Base-by-base conservation (phyloP, 345 rosid species). In the Linum usitatissimum region DNA sequence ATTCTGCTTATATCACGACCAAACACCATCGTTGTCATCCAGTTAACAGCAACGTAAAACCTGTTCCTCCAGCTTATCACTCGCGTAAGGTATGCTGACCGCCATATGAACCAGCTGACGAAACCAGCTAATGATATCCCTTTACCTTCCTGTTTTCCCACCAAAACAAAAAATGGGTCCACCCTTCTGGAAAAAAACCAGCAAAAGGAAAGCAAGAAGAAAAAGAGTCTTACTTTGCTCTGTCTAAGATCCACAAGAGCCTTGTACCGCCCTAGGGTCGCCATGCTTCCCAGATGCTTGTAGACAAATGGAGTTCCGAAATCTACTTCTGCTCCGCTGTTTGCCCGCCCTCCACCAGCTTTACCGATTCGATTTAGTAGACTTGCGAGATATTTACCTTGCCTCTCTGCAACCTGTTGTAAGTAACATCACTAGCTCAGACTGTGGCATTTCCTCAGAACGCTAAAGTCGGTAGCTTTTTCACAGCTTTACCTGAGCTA, bases 1-100 rank as follows among this genome's bases (percentile, higher is more conserved):
- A 72, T 67, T 60, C 70, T 64, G 66, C 94, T 89, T 64, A 87
- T 85, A 77, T 92, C 97, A 1, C 91, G 96, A 57, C 96, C 96
- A 53, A 90, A 92, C 60, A 87, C 84, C 23, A 89, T 71, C 30
- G 98, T 89, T 14, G 98, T 92, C 55, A 76, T 75, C 97, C 99
- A 92, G 70, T 87, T 92, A 68, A 87, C 81, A 0, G 94, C 91
- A 2, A 93, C 97, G 51, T 87, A 86, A 81, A 90, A 80, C 57
- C 91, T 80, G 75, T 92, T 90, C 76, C 97, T 83, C 97, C 94
- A 92, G 80, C 95, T 92, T 62, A 92, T 65, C n/a, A 92, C 91
- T 13, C 97, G 88, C 0, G 98, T 88, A 61, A 91, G 85, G 76
- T 93, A 93, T 0, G 97, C 99, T n/a, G 99, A 89, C 9, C 97